Evolutionary conservation across 1,284 basidiomycete species (phyloP).

Genomic region (Takashimella tepidaria): DNA sequence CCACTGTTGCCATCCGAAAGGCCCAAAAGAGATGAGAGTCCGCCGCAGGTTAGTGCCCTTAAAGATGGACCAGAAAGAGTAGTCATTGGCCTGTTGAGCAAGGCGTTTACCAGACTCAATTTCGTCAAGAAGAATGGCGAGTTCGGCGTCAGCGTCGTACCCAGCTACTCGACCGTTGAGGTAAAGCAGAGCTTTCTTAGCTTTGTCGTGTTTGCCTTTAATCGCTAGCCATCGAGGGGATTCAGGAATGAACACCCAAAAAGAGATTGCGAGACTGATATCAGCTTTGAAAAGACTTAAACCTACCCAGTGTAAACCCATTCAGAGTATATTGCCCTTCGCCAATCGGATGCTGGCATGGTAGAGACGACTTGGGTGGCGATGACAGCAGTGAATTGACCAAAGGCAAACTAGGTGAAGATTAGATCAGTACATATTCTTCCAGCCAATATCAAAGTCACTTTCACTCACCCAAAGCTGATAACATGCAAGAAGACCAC

Average conservation of each 20-base stretch:
- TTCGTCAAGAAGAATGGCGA: slow-evolving; percentile 9
- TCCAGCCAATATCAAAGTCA: too few species aligned
- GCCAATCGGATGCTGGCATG: not conserved
- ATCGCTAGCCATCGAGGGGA: slow-evolving; percentile 15
- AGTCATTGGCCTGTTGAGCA: not conserved
- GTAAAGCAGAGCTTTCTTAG: slow-evolving; percentile 8
- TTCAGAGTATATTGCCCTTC: slow-evolving; percentile 5
- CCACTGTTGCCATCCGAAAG: slow-evolving; percentile 12
- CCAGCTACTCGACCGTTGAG: slow-evolving; percentile 13
- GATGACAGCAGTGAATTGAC: slow-evolving; percentile 6
- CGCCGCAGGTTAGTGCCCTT: slow-evolving; percentile 15
- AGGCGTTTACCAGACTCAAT: slow-evolving; percentile 2
- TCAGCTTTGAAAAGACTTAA: not conserved
- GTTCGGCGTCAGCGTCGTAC: slow-evolving; percentile 17
- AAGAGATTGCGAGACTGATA: slow-evolving; percentile 2
- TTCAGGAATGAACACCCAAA: slow-evolving; percentile 5
- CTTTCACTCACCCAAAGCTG: slow-evolving; percentile 4
- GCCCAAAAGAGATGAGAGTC: slow-evolving; percentile 12
- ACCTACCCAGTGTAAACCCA: slow-evolving; percentile 4
- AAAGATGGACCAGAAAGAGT: slow-evolving; percentile 7
- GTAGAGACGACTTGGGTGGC: slow-evolving; percentile 1
- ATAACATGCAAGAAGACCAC: not conserved
- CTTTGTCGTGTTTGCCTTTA: slow-evolving; percentile 13
- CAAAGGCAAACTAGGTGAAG: slow-evolving; percentile 7
- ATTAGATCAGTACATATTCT: not conserved